Conservation (phyloP, 352 stramenopile species). For the Phytophthora niederhauseri region DNA sequence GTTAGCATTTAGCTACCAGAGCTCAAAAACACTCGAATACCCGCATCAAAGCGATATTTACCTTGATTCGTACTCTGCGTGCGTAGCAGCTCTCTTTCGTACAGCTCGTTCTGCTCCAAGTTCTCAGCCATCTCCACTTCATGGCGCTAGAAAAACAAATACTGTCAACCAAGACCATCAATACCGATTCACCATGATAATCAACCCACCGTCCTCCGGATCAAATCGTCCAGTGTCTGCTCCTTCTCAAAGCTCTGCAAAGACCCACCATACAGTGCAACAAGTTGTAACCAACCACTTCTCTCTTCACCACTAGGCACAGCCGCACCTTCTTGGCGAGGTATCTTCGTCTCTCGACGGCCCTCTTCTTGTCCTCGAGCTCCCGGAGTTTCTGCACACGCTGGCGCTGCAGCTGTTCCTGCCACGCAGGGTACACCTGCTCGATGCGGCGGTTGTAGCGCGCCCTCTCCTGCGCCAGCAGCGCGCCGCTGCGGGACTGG, state of each 20-base stretch:
- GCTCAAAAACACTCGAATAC: not conserved
- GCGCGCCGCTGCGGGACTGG: conserved; percentile 42
- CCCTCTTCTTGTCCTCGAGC: conserved; percentile 78
- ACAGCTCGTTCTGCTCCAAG: conserved; percentile 78
- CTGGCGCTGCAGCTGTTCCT: conserved; percentile 61
- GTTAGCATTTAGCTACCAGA: not conserved
- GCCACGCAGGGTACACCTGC: conserved; percentile 75
- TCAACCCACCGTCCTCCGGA: conserved; percentile 63
- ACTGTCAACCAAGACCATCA: not conserved
- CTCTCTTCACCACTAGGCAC: not conserved
- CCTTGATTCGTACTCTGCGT: conserved; percentile 58
- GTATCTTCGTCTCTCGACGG: conserved; percentile 68
- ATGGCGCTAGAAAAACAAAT: conserved; percentile 46
- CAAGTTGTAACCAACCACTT: not conserved
- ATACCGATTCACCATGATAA: not conserved
- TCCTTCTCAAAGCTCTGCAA: conserved; percentile 88
- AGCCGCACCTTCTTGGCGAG: conserved; percentile 73
- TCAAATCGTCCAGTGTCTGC: conserved; percentile 68
- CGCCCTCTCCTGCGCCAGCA: conserved; percentile 66
- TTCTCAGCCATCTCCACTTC: conserved; percentile 78
- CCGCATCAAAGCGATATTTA: conserved; percentile 11
- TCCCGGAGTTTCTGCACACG: conserved; percentile 60
- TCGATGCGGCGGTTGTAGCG: conserved; percentile 67
- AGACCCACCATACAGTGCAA: too few relatives aligned
- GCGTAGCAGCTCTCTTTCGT: conserved; percentile 65